Base-by-base conservation (phyloP, 352 stramenopile species). In the Phytophthora nicotianae region DNA sequence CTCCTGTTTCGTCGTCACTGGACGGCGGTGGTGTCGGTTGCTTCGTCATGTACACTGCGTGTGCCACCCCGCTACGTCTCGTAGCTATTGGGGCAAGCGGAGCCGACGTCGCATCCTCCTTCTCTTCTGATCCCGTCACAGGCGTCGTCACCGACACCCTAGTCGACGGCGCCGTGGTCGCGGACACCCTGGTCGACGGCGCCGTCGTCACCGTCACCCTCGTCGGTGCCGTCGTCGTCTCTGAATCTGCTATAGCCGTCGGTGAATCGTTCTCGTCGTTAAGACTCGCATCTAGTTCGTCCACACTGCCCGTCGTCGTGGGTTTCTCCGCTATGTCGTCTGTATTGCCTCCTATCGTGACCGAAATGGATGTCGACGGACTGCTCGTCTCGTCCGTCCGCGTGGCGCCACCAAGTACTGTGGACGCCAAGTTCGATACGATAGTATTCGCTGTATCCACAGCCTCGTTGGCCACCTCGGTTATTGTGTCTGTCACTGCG, bases 401-500 rank as follows among this genome's bases (percentile, higher is more conserved):
- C 14, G 52, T 33, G 11, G 29, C 23, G 24, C 48, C 35, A 20
- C 45, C 40, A 4, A 58, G n/a, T 10, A 67, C 43, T 9, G 63
- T 17, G 3, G 63, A 67, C 40, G 47, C n/a, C 26, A 68, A 37
- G 11, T 38, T 24, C 4, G 47, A 61, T 2, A 51, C 43, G 4
- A 65, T 19, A 19, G 20, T 38, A 7, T 32, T 58, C 14, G 38
- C 48, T 21, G 57, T 32, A 9, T 47, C 29, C 11, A 47, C 41
- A 13, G 46, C 37, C 14, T 69, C 37, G n/a, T 65, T 45, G 17
- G 40, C 58, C 35, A 60, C 41, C 20, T 55, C 37, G 6, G 19
- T 27, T 4, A 47, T 58, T 8, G 52, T 42, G 17, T 52, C 58
- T 19, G 23, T 46, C 17, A 57, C n/a, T 11, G 40, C 27, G 32